Base-by-base conservation (phyloP, 106 monocot species). In the Dioscorea dumetorum region DNA sequence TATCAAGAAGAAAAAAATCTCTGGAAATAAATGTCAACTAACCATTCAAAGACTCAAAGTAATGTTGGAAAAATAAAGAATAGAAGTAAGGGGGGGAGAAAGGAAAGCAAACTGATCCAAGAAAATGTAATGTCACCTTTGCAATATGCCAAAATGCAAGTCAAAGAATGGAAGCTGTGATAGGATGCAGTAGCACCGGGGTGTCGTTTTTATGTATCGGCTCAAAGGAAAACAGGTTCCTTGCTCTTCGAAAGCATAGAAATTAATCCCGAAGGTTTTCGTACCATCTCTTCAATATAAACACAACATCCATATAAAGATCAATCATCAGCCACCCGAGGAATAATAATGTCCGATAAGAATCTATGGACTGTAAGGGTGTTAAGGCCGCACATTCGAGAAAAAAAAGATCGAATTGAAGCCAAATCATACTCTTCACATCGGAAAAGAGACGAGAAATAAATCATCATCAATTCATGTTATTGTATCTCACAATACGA, bases 121-220 rank as follows among this genome's bases (percentile, higher is more conserved):
- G 41, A 41, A 28, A 41, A 41, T 41, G 24, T 0, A n/a, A 24
- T 9, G 14, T 61, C 57, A 99, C 99, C 99, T 99, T 78, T 79
- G 80, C 67, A 99, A 52, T 72, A 99, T 62, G 22, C 93, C 87
- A 77, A 99, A 99, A 75, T 99, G 99, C 77, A 99, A 74, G 64
- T 87, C 87, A 72, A 99, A 99, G 77, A 99, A 99, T 16, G 99
- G 99, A 76, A 90, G 90, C 70, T 90, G 82, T 51, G 99, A 93
- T 57, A 99, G 66, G 74, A 99, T 90, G 76, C 99, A 99, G 70
- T 99, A 99, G 75, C 99, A 99, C 20, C 99, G 87, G 17, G 83
- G 79, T 14, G 99, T 90, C 19, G 99, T 99, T 53, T 93, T 67
- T 58, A 99, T 80, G 70, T 80, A 77, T 32, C 85, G 89, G 66